Evolutionary conservation across 129 eudicot species (phyloP).

Genomic region (Logfia minima): DNA sequence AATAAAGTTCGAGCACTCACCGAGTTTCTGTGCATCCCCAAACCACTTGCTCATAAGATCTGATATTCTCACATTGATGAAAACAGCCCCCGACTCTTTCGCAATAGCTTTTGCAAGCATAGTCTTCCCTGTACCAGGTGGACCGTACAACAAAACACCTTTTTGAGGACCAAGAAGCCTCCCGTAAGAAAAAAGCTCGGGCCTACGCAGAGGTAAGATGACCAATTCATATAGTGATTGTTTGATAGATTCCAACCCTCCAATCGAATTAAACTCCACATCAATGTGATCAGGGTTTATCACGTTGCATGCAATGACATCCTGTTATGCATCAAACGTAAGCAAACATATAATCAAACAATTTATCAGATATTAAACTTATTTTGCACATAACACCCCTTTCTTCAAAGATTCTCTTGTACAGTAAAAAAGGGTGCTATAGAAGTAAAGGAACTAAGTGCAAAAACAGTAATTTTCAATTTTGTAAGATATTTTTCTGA

Average conservation of each 20-base stretch:
- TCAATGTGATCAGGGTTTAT: conserved; percentile 85
- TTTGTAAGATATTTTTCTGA: too few species aligned
- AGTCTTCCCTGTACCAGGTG: conserved; percentile 96
- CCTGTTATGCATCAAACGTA: conserved; percentile 42
- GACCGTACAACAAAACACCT: conserved; percentile 88
- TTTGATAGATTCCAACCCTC: conserved; percentile 80
- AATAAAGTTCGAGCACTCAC: conserved; percentile 40
- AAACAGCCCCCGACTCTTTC: conserved; percentile 92
- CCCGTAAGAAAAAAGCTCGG: conserved; percentile 83
- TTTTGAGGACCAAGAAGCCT: conserved; percentile 85
- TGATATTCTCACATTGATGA: conserved; percentile 80
- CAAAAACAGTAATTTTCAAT: too few species aligned
- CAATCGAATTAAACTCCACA: conserved; percentile 72
- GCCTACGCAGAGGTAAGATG: conserved; percentile 76
- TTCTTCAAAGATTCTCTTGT: not conserved
- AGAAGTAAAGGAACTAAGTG: not conserved
- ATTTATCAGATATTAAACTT: not conserved
- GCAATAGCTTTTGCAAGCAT: conserved; percentile 99
- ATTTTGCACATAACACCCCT: not conserved
- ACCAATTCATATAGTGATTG: conserved; percentile 71
- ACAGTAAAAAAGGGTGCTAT: not conserved
- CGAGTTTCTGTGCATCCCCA: conserved; percentile 91
- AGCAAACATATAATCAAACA: conserved; percentile 12
- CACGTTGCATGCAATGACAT: conserved; percentile 84
- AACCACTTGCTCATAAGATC: conserved; percentile 94